A percentile compares a stretch with the other conserved stretches of the same genome.
phyloP scores from a whole-genome alignment of 768 basidiomycete genomes.

The Roridomyces roridus region DNA sequence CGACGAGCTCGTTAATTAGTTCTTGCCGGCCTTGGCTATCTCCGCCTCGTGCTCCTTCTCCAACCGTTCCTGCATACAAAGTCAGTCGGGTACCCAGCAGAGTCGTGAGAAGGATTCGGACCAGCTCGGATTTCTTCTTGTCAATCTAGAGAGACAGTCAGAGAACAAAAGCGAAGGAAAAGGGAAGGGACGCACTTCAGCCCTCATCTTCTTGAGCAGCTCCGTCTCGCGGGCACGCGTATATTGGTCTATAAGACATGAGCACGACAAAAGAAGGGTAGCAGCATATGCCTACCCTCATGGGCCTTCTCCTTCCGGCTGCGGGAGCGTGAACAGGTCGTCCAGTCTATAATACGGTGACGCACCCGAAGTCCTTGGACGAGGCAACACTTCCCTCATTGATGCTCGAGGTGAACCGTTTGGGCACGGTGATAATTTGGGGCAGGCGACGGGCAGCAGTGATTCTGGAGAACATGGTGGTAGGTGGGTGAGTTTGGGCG shows the following conservation, averaged over 20 bases:
- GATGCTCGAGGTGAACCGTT: conserved; percentile 18
- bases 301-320: conserved; percentile 64
- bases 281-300: conserved; percentile 43
- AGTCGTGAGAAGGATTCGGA: background rate
- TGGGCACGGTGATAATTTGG: conserved; percentile 4
- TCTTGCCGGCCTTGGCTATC: conserved; percentile 2
- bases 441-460: conserved; percentile 15
- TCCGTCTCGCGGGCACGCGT: conserved; percentile 50
- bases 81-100: background rate
- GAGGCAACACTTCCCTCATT: conserved; percentile 14
- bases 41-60: conserved; percentile 24
- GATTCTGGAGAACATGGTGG: conserved; percentile 21
- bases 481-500: background rate
- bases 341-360: background rate
- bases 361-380: conserved; percentile 23
- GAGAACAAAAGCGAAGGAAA: background rate
- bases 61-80: conserved; percentile 9
- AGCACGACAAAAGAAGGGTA: background rate
- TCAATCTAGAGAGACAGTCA: conserved; percentile 10
- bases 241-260: conserved; percentile 48
- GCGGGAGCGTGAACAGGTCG: background rate
- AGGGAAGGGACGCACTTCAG: conserved; percentile 40
- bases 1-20: background rate
- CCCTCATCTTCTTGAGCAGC: conserved; percentile 51
- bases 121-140: conserved; percentile 23